Percentiles rank a stretch among this genome's conserved stretches.
Conservation (phyloP, 352 stramenopile genomes). For the Phytopythium vexans region DNA sequence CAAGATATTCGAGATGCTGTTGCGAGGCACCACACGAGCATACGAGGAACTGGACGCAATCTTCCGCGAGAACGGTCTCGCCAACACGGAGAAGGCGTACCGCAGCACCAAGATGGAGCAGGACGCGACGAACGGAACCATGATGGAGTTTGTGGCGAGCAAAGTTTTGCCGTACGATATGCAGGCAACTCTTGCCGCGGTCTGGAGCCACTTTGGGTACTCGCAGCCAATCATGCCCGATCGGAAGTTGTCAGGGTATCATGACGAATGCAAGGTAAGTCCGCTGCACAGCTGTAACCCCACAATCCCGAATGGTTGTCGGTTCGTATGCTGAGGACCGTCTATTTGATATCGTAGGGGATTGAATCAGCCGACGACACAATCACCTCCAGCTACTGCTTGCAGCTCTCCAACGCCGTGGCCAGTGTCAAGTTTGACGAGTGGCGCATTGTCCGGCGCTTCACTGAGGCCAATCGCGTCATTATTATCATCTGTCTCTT, state of each 20-base stretch:
- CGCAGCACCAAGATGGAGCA: slow-evolving; percentile 14
- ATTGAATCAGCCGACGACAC: background rate
- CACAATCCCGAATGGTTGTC: too few species aligned
- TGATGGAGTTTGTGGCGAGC: slow-evolving; percentile 21
- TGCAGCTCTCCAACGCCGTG: background rate
- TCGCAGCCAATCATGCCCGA: background rate
- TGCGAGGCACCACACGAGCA: background rate
- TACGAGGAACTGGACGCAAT: background rate
- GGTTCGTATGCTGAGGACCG: too few species aligned
- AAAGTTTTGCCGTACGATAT: slow-evolving; percentile 23
- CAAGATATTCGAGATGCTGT: slow-evolving; percentile 6
- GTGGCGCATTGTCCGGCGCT: slow-evolving; percentile 1
- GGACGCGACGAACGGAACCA: slow-evolving; percentile 10
- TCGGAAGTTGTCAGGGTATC: slow-evolving; percentile 26
- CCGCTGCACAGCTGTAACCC: too few species aligned
- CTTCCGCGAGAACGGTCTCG: slow-evolving; percentile 5
- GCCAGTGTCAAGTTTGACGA: slow-evolving; percentile 3
- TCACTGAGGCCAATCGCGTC: background rate
- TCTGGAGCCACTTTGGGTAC: slow-evolving; percentile 22
- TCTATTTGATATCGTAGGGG: too few species aligned
- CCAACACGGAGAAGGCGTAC: slow-evolving; percentile 4
- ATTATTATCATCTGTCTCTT: slow-evolving; percentile 2
- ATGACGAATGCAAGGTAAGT: slow-evolving; percentile 52
- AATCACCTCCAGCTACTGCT: background rate
- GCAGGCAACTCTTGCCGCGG: slow-evolving; percentile 5